Base-by-base conservation (phyloP, 441 rosid species). In the Flueggea neowawraea region DNA sequence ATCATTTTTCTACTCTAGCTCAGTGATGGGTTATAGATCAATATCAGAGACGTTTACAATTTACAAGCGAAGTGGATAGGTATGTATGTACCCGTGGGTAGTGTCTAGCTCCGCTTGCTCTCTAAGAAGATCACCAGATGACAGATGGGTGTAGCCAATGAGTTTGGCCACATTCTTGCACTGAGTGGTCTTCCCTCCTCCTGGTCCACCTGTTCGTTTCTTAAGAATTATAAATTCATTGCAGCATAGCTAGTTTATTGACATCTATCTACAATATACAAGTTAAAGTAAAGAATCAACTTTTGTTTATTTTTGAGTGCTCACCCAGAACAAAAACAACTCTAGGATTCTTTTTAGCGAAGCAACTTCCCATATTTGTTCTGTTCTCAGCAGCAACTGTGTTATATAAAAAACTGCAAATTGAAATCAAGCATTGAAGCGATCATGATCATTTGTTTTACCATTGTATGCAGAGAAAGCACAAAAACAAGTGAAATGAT, bases 51-150 rank as follows among this genome's bases (percentile, higher is more conserved):
- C 16, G 6, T n/a, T 11, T 14, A 36, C 32, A 15, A 7, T 4
- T 11, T 11, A 3, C 6, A 13, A 57, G 12, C 6, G 49, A 16
- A 39, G 14, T 45, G 12, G 28, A 33, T 16, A 10, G 4, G n/a
- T 13, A 57, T 16, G 6, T n/a, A 16, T 10, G n/a, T 49, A 87
- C 91, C 95, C 91, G 73, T 79, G 77, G 69, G 83, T 79, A 69
- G 95, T 85, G 64, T 84, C 85, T 66, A 88, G 82, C 64, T 69
- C 78, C 32, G 82, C 80, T 69, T 88, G 86, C 14, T 82, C 81
- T 70, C 95, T 73, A 62, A 88, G 95, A 74, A 88, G 91, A 72
- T 88, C 91, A 50, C 89, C 95, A 59, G 89, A 87, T 70, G 91
- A 85, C 10, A 85, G 84, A 85, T 88, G 95, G 17, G 89, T 88